These are phyloP conservation scores for Nepenthes mirabilis DNA, from an alignment of 148 eudicot genomes.

Conservation along the genomic window DNA sequence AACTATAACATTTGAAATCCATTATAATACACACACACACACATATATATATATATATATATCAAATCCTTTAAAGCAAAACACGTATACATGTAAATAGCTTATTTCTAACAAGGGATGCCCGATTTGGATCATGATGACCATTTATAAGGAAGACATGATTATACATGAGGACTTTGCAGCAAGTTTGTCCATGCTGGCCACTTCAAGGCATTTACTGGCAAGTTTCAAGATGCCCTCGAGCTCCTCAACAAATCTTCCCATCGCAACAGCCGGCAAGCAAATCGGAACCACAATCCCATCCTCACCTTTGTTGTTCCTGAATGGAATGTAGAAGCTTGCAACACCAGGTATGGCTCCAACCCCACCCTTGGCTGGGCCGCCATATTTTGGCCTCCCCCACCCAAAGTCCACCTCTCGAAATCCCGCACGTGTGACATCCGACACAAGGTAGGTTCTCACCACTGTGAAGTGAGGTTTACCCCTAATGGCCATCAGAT, in stretches of 20 bases:
- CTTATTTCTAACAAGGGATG: too few species aligned
- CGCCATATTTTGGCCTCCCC: constrained; percentile 19
- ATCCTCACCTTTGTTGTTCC: constrained; percentile 8
- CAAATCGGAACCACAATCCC: constrained; percentile 17
- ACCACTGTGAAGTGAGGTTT: constrained; percentile 5
- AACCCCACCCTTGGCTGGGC: constrained; percentile 7
- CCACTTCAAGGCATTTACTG: too few species aligned
- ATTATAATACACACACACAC: too few species aligned
- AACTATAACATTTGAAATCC: too few species aligned
- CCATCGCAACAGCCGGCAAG: constrained; percentile 14
- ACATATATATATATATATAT: too few species aligned
- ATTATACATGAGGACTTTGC: too few species aligned
- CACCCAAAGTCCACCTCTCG: constrained; percentile 19
- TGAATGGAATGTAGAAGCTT: constrained; percentile 8
- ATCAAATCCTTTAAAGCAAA: too few species aligned
- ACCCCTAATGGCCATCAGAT: constrained; percentile 7
- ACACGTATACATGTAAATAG: too few species aligned
- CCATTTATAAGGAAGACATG: too few species aligned
- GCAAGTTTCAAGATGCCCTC: constrained; percentile 1
- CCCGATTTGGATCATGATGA: too few species aligned
- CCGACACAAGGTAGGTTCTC: constrained; percentile 13
- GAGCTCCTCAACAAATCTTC: constrained; percentile 8
- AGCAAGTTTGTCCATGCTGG: too few species aligned
- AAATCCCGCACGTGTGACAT: constrained; percentile 6
- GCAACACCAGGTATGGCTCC: constrained; percentile 5